A percentile compares a stretch with the other conserved stretches of the same genome.
phyloP scores from a whole-genome alignment of 805 yeast genomes.

The Candida nemodendra region DNA sequence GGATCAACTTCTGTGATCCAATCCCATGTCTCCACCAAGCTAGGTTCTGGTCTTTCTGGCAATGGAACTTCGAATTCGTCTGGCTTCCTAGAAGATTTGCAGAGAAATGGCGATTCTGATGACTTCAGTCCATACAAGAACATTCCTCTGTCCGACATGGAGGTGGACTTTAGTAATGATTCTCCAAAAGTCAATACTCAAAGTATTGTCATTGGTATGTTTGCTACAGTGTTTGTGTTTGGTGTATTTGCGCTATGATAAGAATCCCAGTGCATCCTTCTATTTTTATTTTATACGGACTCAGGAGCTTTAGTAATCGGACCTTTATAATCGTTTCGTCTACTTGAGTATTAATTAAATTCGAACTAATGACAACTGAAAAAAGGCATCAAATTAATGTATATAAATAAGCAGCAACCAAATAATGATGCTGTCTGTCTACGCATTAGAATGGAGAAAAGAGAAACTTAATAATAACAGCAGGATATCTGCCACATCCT shows the following conservation, averaged over 20 bases:
- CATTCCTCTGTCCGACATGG: conserved; percentile 22
- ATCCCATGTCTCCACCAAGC: neutral
- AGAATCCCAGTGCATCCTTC: neutral
- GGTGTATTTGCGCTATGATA: conserved; percentile 16
- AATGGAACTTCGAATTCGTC: neutral
- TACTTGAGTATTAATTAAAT: no score
- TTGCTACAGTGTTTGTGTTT: conserved; percentile 14
- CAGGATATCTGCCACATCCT: no score
- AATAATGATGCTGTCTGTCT: no score
- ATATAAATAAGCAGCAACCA: neutral
- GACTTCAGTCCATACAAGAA: conserved; percentile 23
- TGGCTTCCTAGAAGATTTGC: neutral
- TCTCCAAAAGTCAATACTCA: conserved; percentile 11
- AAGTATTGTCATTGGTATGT: conserved; percentile 12
- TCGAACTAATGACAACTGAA: no score
- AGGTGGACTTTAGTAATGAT: conserved; percentile 21
- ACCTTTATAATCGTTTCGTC: no score
- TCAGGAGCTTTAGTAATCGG: no score
- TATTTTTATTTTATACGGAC: no score
- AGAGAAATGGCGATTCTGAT: conserved; percentile 2
- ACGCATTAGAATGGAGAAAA: no score
- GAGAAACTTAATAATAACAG: no score
- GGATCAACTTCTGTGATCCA: no score
- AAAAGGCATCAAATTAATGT: neutral
- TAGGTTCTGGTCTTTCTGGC: neutral